phyloP scores from a whole-genome alignment of 257 asterid genomes.

The Paraleonurus japonicus region DNA sequence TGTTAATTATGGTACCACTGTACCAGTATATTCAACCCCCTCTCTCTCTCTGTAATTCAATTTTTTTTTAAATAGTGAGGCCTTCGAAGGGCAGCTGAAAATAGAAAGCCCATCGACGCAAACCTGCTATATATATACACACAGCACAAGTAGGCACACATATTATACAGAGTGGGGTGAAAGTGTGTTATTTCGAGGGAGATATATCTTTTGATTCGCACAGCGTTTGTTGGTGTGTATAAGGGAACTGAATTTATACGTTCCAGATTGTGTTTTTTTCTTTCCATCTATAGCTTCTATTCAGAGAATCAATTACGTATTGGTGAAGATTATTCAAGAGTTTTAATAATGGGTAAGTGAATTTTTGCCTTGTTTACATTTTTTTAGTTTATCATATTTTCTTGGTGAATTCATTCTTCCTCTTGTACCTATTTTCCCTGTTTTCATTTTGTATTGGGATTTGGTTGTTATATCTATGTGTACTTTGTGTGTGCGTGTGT shows the following conservation, averaged over 20 bases:
- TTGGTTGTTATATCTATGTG: slow-evolving; percentile 23
- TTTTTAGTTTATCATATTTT: not conserved
- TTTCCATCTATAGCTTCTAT: not conserved
- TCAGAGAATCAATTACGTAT: slow-evolving; percentile 30
- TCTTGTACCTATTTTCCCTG: not conserved
- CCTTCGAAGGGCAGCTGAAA: slow-evolving; percentile 39
- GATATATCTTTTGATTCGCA: slow-evolving; percentile 20
- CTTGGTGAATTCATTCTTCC: not conserved
- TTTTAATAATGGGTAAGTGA: slow-evolving; percentile 51
- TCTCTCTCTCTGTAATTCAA: slow-evolving; percentile 11
- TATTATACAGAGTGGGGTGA: slow-evolving; percentile 26
- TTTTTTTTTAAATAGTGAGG: slow-evolving; percentile 1
- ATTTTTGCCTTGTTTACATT: not conserved
- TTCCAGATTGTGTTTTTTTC: slow-evolving; percentile 7
- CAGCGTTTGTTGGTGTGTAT: slow-evolving; percentile 1
- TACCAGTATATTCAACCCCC: slow-evolving; percentile 20
- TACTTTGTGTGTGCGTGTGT: slow-evolving; percentile 12
- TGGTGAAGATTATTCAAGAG: slow-evolving; percentile 30
- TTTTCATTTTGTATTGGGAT: slow-evolving; percentile 23
- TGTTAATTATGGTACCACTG: not conserved
- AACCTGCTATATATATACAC: slow-evolving; percentile 28
- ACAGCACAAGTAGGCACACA: slow-evolving; percentile 18
- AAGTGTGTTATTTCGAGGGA: slow-evolving; percentile 21
- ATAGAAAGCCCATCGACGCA: slow-evolving; percentile 31
- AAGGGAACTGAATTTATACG: slow-evolving; percentile 8